A percentile compares a stretch with the other conserved stretches of the same genome.
phyloP scores from a whole-genome alignment of 139 green algal genomes.

The Ulvella scutata region DNA sequence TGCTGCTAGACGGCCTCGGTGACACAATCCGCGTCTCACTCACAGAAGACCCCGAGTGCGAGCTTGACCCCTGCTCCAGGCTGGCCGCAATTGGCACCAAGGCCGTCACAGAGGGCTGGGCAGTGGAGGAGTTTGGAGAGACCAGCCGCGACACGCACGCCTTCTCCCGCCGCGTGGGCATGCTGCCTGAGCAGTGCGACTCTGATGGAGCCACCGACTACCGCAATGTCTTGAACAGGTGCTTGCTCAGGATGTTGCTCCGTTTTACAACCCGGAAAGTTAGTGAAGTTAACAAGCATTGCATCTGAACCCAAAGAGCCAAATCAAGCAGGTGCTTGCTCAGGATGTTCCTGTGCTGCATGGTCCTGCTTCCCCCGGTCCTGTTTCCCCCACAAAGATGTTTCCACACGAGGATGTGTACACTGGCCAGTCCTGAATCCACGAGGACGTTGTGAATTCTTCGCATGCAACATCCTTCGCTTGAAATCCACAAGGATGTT shows the following conservation, averaged over 20 bases:
- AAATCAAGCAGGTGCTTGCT: too few species aligned
- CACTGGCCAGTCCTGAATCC: too few species aligned
- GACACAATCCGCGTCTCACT: constrained; percentile 94
- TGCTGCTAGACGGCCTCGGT: constrained; percentile 95
- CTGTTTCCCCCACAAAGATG: too few species aligned
- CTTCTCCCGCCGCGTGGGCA: constrained; percentile 61
- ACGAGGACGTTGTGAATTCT: too few species aligned
- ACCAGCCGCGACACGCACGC: constrained; percentile 68
- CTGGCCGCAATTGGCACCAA: constrained; percentile 62
- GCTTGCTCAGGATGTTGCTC: neutral
- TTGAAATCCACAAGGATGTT: too few species aligned
- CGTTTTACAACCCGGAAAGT: too few species aligned
- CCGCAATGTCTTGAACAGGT: constrained; percentile 69
- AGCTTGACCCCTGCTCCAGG: constrained; percentile 85
- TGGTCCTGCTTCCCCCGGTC: too few species aligned
- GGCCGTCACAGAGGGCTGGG: constrained; percentile 38
- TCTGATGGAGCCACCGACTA: constrained; percentile 64
- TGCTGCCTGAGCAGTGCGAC: constrained; percentile 60
- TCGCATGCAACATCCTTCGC: too few species aligned
- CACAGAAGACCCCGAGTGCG: constrained; percentile 90
- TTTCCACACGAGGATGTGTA: too few species aligned
- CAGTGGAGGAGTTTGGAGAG: constrained; percentile 65
- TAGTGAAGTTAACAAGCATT: too few species aligned
- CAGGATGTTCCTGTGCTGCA: too few species aligned
- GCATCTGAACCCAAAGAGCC: too few species aligned